phyloP scores from a whole-genome alignment of 345 rosid genomes.

The Litchi chinensis region DNA sequence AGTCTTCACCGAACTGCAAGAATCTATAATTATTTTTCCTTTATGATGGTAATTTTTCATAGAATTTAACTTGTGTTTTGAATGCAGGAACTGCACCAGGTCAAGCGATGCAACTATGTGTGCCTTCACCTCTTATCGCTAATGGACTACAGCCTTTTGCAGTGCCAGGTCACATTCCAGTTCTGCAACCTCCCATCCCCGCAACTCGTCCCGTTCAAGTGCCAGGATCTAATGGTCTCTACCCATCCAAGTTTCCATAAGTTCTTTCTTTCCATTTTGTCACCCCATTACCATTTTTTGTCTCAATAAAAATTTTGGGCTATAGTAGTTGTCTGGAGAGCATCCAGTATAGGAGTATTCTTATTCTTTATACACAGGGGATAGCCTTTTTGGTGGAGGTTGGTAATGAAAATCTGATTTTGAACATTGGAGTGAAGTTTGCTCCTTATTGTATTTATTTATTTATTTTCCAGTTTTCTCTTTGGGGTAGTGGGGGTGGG shows the following conservation, averaged over 20 bases:
- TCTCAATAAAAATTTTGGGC: slow-evolving; percentile 32
- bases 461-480: not conserved
- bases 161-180: slow-evolving; percentile 41
- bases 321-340: slow-evolving; percentile 15
- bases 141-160: slow-evolving; percentile 46
- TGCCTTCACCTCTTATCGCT: slow-evolving; percentile 46
- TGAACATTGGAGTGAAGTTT: not conserved
- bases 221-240: slow-evolving; percentile 45
- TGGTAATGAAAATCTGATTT: not conserved
- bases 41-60: not conserved
- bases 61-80: not conserved
- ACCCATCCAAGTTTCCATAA: slow-evolving; percentile 44
- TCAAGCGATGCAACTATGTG: slow-evolving; percentile 44
- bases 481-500: not conserved
- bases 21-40: not conserved
- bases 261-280: not conserved
- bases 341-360: not conserved
- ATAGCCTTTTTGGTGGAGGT: not conserved
- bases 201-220: slow-evolving; percentile 33
- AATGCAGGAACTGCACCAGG: slow-evolving; percentile 41
- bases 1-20: not conserved
- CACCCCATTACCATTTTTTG: slow-evolving; percentile 1
- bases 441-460: not conserved
- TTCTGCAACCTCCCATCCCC: slow-evolving; percentile 50
- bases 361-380: slow-evolving; percentile 2